These are phyloP conservation scores for Lachnellula cervina DNA, from an alignment of 2,329 filamentous ascomycete genomes.

Conservation along the genomic window DNA sequence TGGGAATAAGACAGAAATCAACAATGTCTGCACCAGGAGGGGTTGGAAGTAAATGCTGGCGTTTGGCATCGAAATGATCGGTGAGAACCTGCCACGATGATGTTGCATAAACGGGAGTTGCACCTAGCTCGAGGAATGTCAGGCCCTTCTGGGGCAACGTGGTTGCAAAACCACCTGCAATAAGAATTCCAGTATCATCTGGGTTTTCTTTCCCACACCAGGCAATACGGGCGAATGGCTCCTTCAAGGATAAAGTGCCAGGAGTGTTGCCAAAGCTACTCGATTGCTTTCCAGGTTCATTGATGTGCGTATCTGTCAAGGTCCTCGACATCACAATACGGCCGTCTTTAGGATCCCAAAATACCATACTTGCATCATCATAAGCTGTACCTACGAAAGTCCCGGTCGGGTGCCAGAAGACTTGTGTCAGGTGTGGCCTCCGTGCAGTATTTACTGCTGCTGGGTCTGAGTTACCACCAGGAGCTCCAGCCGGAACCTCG, in stretches of 20 bases:
- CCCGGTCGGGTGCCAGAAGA: constrained; percentile 87
- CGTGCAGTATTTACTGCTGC: constrained; percentile 56
- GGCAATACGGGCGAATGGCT: constrained; percentile 71
- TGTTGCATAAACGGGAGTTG: constrained; percentile 85
- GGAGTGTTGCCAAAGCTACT: constrained; percentile 39
- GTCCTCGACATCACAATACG: constrained; percentile 79
- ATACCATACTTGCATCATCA: constrained; percentile 76
- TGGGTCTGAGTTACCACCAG: constrained; percentile 64
- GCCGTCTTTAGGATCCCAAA: constrained; percentile 92
- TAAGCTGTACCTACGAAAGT: constrained; percentile 31
- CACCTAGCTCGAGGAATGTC: constrained; percentile 83
- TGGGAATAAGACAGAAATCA: constrained; percentile 79
- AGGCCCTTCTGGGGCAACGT: constrained; percentile 68
- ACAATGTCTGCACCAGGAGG: constrained; percentile 72
- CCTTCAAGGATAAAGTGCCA: constrained; percentile 55
- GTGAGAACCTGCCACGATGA: constrained; percentile 81
- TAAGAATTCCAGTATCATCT: constrained; percentile 83
- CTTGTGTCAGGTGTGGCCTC: constrained; percentile 72
- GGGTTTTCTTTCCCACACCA: constrained; percentile 96
- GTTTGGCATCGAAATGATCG: constrained; percentile 74
- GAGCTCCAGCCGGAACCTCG: constrained; percentile 72
- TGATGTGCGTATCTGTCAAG: constrained; percentile 66
- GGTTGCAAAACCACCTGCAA: constrained; percentile 73
- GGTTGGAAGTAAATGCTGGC: constrained; percentile 65
- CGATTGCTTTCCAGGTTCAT: constrained; percentile 52